A percentile compares a stretch with the other conserved stretches of the same genome.
Conservation (phyloP, 2,329 filamentous ascomycete genomes). For the Trichophyton rubrum region DNA sequence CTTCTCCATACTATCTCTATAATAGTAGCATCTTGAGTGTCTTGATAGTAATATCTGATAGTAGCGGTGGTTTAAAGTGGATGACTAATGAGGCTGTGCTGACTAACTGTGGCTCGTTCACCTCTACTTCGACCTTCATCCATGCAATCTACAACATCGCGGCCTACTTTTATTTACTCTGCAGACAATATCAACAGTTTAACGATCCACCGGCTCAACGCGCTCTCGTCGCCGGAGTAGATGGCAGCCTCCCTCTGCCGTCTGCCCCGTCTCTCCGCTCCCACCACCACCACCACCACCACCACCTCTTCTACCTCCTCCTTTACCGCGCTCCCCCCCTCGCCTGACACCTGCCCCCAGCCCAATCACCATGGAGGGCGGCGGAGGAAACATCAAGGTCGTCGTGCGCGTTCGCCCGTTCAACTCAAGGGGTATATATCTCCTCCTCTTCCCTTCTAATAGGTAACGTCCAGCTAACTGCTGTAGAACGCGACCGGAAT, state of each 20-base stretch:
- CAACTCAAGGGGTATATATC: slow-evolving; percentile 67
- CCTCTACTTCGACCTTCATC: neutral
- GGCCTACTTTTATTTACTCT: too few species aligned
- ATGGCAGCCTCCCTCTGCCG: neutral
- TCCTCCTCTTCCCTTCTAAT: neutral
- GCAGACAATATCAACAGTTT: neutral
- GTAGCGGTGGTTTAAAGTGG: neutral
- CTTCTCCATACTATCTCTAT: too few species aligned
- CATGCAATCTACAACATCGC: neutral
- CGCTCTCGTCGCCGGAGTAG: neutral
- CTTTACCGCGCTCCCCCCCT: neutral
- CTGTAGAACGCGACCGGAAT: slow-evolving; percentile 69
- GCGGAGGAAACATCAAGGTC: slow-evolving; percentile 98
- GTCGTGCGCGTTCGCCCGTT: slow-evolving; percentile 94
- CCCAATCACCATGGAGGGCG: slow-evolving; percentile 31
- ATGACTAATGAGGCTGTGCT: neutral
- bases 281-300: neutral
- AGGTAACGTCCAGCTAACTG: neutral
- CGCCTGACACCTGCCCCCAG: neutral
- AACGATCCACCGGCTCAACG: neutral
- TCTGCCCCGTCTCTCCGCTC: neutral
- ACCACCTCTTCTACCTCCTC: neutral
- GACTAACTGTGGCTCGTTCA: neutral
- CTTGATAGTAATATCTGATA: neutral
- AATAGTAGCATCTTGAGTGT: too few species aligned